These are phyloP conservation scores for Kuraishia floccosa DNA, from an alignment of 805 yeast species.

Conservation along the genomic window DNA sequence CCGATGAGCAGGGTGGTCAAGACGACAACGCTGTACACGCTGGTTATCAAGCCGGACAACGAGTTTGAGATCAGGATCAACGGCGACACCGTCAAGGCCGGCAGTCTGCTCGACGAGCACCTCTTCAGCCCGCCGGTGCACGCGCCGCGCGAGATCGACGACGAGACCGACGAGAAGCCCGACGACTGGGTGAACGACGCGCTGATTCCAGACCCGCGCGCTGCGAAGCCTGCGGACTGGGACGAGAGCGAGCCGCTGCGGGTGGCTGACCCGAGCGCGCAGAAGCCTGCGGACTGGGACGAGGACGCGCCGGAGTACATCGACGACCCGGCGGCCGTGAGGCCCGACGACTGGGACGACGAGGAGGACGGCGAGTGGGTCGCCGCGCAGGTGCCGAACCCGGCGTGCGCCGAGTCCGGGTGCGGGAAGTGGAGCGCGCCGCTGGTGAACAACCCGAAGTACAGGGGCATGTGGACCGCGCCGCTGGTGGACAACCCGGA, in stretches of 20 bases:
- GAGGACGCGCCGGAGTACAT: constrained; percentile 49
- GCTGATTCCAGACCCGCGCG: constrained; percentile 56
- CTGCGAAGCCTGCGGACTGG: constrained; percentile 74
- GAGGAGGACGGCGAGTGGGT: constrained; percentile 84
- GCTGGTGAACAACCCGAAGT: constrained; percentile 52
- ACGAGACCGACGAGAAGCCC: constrained; percentile 52
- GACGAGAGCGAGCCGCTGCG: constrained; percentile 56
- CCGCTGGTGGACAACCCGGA: constrained; percentile 64
- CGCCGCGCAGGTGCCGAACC: constrained; percentile 62
- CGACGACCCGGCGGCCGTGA: constrained; percentile 52
- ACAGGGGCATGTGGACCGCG: constrained; percentile 69
- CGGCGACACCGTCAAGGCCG: constrained; percentile 64
- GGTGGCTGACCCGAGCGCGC: constrained; percentile 58
- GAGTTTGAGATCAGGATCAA: constrained; percentile 74
- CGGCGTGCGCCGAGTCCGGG: constrained; percentile 57
- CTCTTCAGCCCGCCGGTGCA: constrained; percentile 54
- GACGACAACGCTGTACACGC: constrained; percentile 62
- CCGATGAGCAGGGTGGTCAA: constrained; percentile 54
- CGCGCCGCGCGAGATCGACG: constrained; percentile 56
- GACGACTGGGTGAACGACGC: constrained; percentile 71
- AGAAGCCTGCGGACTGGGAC: constrained; percentile 73
- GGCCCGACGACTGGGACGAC: constrained; percentile 81
- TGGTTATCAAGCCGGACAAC: constrained; percentile 54
- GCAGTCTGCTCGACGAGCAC: constrained; percentile 46
- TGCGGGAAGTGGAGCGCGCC: constrained; percentile 82